A percentile compares a stretch with the other conserved stretches of the same genome.
These are phyloP conservation scores for Dalechampia spathulata DNA, from an alignment of 441 rosid genomes.

Conservation along the genomic window DNA sequence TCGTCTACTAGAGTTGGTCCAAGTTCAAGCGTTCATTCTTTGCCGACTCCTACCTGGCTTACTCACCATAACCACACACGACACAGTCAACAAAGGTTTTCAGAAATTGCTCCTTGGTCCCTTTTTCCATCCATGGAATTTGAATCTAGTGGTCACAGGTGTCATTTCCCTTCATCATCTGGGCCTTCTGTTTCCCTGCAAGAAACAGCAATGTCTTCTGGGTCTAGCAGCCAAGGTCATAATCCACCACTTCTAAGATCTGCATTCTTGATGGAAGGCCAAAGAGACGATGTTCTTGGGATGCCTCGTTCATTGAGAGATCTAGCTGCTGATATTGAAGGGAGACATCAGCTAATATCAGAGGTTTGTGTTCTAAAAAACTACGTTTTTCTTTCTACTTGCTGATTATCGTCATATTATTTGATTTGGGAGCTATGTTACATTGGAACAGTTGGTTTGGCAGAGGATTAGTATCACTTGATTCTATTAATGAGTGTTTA, in stretches of 20 bases:
- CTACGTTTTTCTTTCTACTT: constrained; percentile 7
- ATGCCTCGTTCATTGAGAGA: constrained; percentile 59
- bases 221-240: constrained; percentile 43
- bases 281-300: constrained; percentile 45
- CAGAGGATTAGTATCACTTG: too few species aligned
- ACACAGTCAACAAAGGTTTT: constrained; percentile 38
- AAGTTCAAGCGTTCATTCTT: constrained; percentile 42
- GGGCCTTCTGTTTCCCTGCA: constrained; percentile 46
- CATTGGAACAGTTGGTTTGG: too few species aligned
- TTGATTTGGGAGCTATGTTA: too few species aligned
- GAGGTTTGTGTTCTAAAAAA: constrained; percentile 48
- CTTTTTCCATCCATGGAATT: constrained; percentile 53
- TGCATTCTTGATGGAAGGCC: constrained; percentile 50
- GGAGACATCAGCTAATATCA: constrained; percentile 58
- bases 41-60: constrained; percentile 44
- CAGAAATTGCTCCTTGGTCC: constrained; percentile 70
- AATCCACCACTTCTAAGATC: constrained; percentile 48
- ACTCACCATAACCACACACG: constrained; percentile 30
- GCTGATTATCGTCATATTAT: background rate
- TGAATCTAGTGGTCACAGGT: constrained; percentile 46
- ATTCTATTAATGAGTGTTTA: too few species aligned
- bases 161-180: constrained; percentile 47
- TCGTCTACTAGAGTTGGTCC: constrained; percentile 40
- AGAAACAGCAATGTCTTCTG: constrained; percentile 39
- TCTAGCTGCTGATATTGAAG: constrained; percentile 60